phyloP scores from a whole-genome alignment of 345 rosid genomes.

The Populus pruinosa region DNA sequence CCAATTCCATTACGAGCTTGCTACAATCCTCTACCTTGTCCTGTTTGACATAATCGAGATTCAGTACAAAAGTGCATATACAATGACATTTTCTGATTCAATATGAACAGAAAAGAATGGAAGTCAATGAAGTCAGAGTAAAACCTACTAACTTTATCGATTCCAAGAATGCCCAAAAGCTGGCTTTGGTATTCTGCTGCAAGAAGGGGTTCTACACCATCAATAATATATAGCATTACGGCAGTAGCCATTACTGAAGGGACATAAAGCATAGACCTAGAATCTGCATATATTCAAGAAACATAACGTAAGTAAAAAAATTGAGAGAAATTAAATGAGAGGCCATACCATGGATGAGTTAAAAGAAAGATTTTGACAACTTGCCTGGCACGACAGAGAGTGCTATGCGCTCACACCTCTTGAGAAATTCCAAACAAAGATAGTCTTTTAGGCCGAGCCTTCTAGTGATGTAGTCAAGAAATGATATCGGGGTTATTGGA shows the following conservation, averaged over 20 bases:
- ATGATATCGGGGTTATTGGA: slow-evolving; percentile 78
- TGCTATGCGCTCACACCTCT: slow-evolving; percentile 59
- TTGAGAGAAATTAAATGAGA: background rate
- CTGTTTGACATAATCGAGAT: slow-evolving; percentile 34
- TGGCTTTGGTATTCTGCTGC: slow-evolving; percentile 49
- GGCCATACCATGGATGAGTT: background rate
- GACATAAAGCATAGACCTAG: slow-evolving; percentile 55
- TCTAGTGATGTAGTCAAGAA: slow-evolving; percentile 65
- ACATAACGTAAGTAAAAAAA: background rate
- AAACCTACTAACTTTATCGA: slow-evolving; percentile 48
- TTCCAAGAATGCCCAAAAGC: slow-evolving; percentile 52
- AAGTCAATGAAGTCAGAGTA: background rate
- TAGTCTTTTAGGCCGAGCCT: slow-evolving; percentile 61
- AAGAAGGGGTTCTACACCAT: slow-evolving; percentile 50
- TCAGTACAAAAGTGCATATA: background rate
- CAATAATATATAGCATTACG: slow-evolving; percentile 68
- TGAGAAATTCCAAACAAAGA: slow-evolving; percentile 66
- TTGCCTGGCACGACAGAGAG: slow-evolving; percentile 66
- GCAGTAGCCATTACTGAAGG: slow-evolving; percentile 89
- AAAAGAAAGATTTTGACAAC: slow-evolving; percentile 4
- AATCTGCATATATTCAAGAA: slow-evolving; percentile 42
- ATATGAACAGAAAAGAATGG: background rate
- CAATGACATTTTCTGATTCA: slow-evolving; percentile 3
- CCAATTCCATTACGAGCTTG: slow-evolving; percentile 43
- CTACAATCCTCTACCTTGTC: slow-evolving; percentile 53